phyloP scores from a whole-genome alignment of 2,329 filamentous ascomycete genomes.

The Neopestalotiopsis sp. region DNA sequence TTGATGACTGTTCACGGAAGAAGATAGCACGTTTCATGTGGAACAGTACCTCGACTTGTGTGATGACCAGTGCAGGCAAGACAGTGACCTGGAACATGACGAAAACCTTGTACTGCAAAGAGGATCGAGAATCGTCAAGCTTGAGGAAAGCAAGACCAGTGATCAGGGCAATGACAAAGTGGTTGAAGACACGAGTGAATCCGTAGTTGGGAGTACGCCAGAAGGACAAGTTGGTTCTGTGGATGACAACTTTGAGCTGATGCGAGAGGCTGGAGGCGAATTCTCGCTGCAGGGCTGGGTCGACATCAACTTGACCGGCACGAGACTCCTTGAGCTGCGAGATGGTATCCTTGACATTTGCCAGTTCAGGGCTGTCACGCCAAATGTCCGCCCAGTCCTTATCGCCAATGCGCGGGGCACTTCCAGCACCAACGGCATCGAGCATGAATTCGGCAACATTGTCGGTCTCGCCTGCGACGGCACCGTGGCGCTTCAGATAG shows the following conservation, averaged over 20 bases:
- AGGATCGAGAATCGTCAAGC: constrained; percentile 75
- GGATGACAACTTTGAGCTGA: constrained; percentile 77
- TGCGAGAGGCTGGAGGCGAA: constrained; percentile 81
- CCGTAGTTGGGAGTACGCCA: constrained; percentile 90
- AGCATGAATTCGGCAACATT: constrained; percentile 82
- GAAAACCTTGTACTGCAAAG: constrained; percentile 85
- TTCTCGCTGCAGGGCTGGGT: constrained; percentile 69
- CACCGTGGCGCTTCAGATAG: constrained; percentile 65
- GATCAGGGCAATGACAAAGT: constrained; percentile 77
- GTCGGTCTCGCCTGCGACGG: constrained; percentile 58
- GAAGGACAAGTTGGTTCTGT: constrained; percentile 76
- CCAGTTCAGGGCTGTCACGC: constrained; percentile 74
- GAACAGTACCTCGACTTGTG: constrained; percentile 85
- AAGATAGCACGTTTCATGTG: constrained; percentile 80
- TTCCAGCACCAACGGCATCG: constrained; percentile 80
- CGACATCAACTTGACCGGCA: constrained; percentile 38
- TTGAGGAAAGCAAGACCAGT: constrained; percentile 82
- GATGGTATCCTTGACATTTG: constrained; percentile 70
- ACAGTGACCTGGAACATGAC: constrained; percentile 90
- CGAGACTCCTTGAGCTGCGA: constrained; percentile 68
- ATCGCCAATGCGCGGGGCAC: constrained; percentile 72
- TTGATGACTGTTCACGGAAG: constrained; percentile 84
- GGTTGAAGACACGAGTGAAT: constrained; percentile 86
- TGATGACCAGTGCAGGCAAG: constrained; percentile 80
- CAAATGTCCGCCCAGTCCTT: constrained; percentile 84